Conservation (phyloP, 306 rosid genomes). For the Vigna mungo region DNA sequence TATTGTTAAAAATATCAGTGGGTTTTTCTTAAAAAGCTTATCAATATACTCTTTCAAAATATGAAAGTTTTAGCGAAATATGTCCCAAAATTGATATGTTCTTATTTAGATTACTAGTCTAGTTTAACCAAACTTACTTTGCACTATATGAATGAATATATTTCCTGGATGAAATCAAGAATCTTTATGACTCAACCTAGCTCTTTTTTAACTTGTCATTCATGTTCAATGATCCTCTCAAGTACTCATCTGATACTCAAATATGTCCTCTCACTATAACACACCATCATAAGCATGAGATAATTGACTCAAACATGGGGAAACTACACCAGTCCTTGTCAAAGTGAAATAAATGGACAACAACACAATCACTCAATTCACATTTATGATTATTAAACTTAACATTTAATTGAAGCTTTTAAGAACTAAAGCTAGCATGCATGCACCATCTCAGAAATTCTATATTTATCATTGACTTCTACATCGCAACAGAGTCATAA, state of each 20-base stretch:
- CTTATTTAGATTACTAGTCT: no score
- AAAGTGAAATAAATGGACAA: no score
- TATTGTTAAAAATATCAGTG: no score
- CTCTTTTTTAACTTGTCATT: background rate
- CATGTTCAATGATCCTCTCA: background rate
- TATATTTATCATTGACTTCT: background rate
- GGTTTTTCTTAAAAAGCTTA: background rate
- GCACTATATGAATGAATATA: background rate
- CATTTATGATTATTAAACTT: background rate
- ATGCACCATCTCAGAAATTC: background rate
- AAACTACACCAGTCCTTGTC: background rate
- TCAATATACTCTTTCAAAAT: background rate
- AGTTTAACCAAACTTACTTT: no score
- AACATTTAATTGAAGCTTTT: background rate
- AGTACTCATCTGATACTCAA: background rate
- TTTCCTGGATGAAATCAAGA: background rate
- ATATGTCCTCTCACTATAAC: background rate
- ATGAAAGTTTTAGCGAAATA: no score
- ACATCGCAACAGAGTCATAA: background rate
- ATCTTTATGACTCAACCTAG: background rate
- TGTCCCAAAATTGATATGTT: no score
- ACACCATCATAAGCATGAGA: background rate
- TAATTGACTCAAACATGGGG: background rate
- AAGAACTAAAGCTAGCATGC: conserved; percentile 14
- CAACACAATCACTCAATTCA: background rate